These are phyloP conservation scores for Phaeotremella skinneri DNA, from an alignment of 768 basidiomycete genomes.

Conservation along the genomic window DNA sequence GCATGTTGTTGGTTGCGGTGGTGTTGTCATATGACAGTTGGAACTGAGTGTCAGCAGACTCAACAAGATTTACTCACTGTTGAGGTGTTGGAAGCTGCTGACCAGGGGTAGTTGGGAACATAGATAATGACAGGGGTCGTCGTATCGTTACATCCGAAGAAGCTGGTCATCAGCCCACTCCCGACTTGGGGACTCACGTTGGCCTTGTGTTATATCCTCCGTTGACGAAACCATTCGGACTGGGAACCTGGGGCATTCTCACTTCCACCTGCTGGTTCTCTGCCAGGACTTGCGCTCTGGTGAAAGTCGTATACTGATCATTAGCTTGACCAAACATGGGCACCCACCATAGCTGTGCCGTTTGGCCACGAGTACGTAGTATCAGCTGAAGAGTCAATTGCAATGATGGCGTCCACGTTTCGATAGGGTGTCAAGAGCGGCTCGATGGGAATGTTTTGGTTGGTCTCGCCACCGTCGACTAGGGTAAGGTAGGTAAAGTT, in stretches of 20 bases:
- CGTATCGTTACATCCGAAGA: slow-evolving; percentile 50
- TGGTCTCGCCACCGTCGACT: slow-evolving; percentile 50
- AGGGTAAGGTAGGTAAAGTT: slow-evolving; percentile 43
- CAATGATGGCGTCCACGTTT: slow-evolving; percentile 70
- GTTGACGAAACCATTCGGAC: slow-evolving; percentile 47
- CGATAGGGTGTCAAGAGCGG: slow-evolving; percentile 70
- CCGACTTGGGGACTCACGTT: slow-evolving; percentile 53
- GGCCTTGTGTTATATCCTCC: slow-evolving; percentile 46
- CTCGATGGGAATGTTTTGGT: slow-evolving; percentile 63
- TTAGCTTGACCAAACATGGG: slow-evolving; percentile 36
- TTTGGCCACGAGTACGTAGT: slow-evolving; percentile 63
- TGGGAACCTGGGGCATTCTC: slow-evolving; percentile 49
- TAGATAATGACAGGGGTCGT: slow-evolving; percentile 70
- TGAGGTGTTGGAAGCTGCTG: slow-evolving; percentile 39
- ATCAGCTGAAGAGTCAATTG: slow-evolving; percentile 62
- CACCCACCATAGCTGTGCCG: slow-evolving; percentile 58
- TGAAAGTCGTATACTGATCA: slow-evolving; percentile 28
- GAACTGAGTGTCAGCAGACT: slow-evolving; percentile 46
- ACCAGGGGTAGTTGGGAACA: slow-evolving; percentile 67
- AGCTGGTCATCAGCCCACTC: slow-evolving; percentile 71
- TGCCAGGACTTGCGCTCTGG: slow-evolving; percentile 25
- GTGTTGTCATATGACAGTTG: slow-evolving; percentile 61
- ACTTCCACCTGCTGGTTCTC: slow-evolving; percentile 23
- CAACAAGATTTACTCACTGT: slow-evolving; percentile 34
- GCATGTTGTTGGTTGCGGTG: slow-evolving; percentile 61